Evolutionary conservation across 345 rosid species (phyloP).

Genomic region (Laguncularia racemosa): DNA sequence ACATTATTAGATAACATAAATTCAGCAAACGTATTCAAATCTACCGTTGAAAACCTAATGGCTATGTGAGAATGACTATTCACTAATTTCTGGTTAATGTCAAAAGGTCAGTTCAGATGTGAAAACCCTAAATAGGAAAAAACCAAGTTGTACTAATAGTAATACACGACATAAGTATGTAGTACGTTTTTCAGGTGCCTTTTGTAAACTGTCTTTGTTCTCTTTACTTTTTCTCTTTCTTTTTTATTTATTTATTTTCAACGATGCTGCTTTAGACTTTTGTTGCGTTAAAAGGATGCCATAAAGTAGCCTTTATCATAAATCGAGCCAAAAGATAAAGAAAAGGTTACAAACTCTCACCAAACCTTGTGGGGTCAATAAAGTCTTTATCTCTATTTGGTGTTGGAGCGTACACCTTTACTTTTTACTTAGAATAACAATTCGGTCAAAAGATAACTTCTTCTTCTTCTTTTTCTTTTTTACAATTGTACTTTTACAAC

Average conservation of each 20-base stretch:
- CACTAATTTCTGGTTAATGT: too few species aligned
- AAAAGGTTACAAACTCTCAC: background rate
- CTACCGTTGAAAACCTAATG: slow-evolving; percentile 5
- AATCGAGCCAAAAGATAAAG: background rate
- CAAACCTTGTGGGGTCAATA: too few species aligned
- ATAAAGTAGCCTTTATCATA: slow-evolving; percentile 2
- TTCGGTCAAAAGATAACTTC: too few species aligned
- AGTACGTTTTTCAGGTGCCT: slow-evolving; percentile 6
- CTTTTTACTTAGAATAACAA: too few species aligned
- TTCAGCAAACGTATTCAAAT: background rate
- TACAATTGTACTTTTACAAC: too few species aligned
- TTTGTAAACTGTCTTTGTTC: slow-evolving; percentile 11
- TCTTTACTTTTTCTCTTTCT: background rate
- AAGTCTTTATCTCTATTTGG: too few species aligned
- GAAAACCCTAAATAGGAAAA: background rate
- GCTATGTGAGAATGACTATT: background rate
- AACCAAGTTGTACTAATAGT: background rate
- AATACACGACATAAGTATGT: background rate
- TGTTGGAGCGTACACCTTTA: too few species aligned
- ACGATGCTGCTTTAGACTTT: slow-evolving; percentile 12
- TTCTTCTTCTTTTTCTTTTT: too few species aligned
- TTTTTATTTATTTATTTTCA: too few species aligned
- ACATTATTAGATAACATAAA: too few species aligned
- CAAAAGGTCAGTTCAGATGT: too few species aligned
- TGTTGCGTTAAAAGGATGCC: slow-evolving; percentile 2